Evolutionary conservation across 257 asterid species (phyloP).

Genomic region (Solanum acaule): DNA sequence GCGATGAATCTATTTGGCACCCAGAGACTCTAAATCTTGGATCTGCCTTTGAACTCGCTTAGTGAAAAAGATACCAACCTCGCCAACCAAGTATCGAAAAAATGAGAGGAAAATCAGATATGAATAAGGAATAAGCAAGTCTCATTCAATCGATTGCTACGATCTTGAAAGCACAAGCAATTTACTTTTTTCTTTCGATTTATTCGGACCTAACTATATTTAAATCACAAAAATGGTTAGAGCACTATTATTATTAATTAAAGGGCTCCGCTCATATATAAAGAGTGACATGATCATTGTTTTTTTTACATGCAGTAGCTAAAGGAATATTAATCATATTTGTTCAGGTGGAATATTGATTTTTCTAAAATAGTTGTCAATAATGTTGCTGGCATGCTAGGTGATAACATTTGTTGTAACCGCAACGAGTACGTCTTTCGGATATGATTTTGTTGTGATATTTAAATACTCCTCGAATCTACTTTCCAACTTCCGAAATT

Average conservation of each 20-base stretch:
- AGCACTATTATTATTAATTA: conserved; percentile 2
- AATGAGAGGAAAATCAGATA: neutral
- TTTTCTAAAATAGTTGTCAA: conserved; percentile 24
- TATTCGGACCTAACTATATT: neutral
- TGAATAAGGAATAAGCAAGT: neutral
- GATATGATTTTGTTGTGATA: neutral
- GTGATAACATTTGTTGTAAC: conserved; percentile 27
- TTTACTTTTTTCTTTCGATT: neutral
- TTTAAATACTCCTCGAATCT: neutral
- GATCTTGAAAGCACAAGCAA: neutral
- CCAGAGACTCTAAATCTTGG: too few species aligned
- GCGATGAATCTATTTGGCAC: too few species aligned
- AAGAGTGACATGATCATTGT: conserved; percentile 14
- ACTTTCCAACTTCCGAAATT: neutral
- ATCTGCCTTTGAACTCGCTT: too few species aligned
- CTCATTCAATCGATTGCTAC: neutral
- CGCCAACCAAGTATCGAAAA: neutral
- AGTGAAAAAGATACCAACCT: neutral
- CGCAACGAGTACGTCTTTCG: conserved; percentile 4
- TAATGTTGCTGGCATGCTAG: conserved; percentile 38
- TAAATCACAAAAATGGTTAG: neutral
- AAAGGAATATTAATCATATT: conserved; percentile 26
- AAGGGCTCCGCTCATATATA: conserved; percentile 9
- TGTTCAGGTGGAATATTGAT: conserved; percentile 29
- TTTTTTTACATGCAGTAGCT: conserved; percentile 27